These are phyloP conservation scores for Wallacemonas rigidus DNA, from an alignment of 208 protist species.

Conservation along the genomic window DNA sequence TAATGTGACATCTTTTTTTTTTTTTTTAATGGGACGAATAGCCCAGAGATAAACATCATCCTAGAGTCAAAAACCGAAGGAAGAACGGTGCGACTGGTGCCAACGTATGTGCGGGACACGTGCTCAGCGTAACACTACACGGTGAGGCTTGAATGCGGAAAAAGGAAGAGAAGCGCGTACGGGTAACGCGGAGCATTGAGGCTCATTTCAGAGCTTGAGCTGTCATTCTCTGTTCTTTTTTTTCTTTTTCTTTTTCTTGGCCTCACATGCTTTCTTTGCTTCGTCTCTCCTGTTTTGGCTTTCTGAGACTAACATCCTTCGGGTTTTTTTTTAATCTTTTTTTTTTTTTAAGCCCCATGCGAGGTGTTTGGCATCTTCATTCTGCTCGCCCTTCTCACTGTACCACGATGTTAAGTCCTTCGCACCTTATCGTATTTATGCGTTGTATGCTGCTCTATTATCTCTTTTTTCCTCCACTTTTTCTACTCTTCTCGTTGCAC, in stretches of 20 bases:
- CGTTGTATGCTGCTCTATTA: background rate
- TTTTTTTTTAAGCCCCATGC: background rate
- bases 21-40: no score
- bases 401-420: no score
- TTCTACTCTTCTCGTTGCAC: background rate
- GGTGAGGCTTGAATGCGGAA: no score
- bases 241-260: constrained; percentile 1
- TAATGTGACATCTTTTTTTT: no score
- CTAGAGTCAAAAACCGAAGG: no score
- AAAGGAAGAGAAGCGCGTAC: no score
- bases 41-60: no score
- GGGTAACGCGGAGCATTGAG: no score
- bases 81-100: no score
- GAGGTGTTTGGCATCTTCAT: background rate
- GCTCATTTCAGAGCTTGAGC: no score
- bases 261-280: constrained; percentile 4
- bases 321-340: constrained; percentile 7
- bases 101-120: no score
- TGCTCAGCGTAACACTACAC: no score
- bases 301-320: background rate
- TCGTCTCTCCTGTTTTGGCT: background rate
- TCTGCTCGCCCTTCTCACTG: background rate
- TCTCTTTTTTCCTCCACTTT: constrained; percentile 11
- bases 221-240: background rate
- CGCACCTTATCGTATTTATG: background rate